These are phyloP conservation scores for Rhodocollybia butyracea DNA, from an alignment of 768 basidiomycete species.

Conservation along the genomic window DNA sequence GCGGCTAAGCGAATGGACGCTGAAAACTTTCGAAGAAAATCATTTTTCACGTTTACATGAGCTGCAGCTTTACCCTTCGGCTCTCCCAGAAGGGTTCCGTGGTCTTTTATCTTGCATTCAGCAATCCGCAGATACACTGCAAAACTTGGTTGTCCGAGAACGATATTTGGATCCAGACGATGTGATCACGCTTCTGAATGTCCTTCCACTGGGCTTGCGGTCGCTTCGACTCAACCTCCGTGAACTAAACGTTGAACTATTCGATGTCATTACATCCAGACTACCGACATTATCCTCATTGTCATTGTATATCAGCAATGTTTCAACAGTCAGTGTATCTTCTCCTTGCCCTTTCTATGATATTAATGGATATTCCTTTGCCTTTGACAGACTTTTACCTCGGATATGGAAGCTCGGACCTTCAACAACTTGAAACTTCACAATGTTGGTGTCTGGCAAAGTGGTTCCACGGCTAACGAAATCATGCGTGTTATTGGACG, in stretches of 20 bases:
- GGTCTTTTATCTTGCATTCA: slow-evolving; percentile 28
- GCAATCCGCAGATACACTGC: slow-evolving; percentile 29
- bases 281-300: slow-evolving; percentile 29
- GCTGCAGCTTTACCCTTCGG: slow-evolving; percentile 42
- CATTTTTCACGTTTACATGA: slow-evolving; percentile 18
- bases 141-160: slow-evolving; percentile 34
- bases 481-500: not conserved
- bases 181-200: slow-evolving; percentile 20
- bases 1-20: slow-evolving; percentile 33
- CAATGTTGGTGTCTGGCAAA: slow-evolving; percentile 5
- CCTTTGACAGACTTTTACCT: not conserved
- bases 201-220: slow-evolving; percentile 24
- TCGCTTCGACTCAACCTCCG: slow-evolving; percentile 32
- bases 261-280: slow-evolving; percentile 30
- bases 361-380: not conserved
- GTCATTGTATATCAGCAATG: slow-evolving; percentile 32
- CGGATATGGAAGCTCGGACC: not conserved
- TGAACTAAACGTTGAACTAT: slow-evolving; percentile 25
- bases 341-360: not conserved
- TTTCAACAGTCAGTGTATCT: not conserved
- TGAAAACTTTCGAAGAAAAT: slow-evolving; percentile 16
- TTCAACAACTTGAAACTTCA: not conserved
- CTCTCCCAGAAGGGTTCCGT: slow-evolving; percentile 28
- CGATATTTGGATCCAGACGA: slow-evolving; percentile 35
- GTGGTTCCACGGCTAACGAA: not conserved